Base-by-base conservation (phyloP, 306 rosid genomes). In the Hylodesmum podocarpum region DNA sequence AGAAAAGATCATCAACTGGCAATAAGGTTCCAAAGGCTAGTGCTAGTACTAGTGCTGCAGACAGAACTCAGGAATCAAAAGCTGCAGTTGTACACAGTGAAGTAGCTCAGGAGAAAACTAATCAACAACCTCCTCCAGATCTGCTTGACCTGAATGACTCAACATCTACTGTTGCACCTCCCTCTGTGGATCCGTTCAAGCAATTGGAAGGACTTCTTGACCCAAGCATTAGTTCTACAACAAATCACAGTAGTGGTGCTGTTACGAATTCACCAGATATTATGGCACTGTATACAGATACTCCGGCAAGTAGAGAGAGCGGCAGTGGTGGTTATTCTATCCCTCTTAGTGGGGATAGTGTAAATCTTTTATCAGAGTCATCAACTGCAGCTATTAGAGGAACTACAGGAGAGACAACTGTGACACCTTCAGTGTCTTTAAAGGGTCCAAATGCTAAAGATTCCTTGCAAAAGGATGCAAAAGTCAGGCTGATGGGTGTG, bases 401-500 rank as follows among this genome's bases (percentile, higher is more conserved):
- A 12, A 55, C 75, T 41, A 57, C 39, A 2, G 91, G 82, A 31
- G 90, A 81, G 49, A 71, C 80, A 16, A 66, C 66, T 5, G 44
- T 16, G 54, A 18, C 80, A 4, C 77, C 80, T 28, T 28, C 88
- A 8, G 93, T 80, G 61, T 75, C 79, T 34, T 81, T 75, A 41
- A 92, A 88, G 80, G 97, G 96, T 46, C 87, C 90, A 15, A 82
- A 82, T 36, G 41, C 34, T 3, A 90, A 78, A 80, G 86, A 80
- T 41, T 33, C 97, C 13, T 79, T 93, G 79, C 87, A 90, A 78
- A 93, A 82, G 77, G 97, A 93, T 82, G 94, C 97, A 59, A 84
- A 80, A 72, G 97, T 90, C 36, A 90, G 97, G 86, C 94, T 89
- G 84, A 78, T 93, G 96, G 97, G 96, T 1, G 97, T 93, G 77